A percentile compares a stretch with the other conserved stretches of the same genome.
Conservation (phyloP, 176 grass and related monocot genomes). For the Carex parvula region DNA sequence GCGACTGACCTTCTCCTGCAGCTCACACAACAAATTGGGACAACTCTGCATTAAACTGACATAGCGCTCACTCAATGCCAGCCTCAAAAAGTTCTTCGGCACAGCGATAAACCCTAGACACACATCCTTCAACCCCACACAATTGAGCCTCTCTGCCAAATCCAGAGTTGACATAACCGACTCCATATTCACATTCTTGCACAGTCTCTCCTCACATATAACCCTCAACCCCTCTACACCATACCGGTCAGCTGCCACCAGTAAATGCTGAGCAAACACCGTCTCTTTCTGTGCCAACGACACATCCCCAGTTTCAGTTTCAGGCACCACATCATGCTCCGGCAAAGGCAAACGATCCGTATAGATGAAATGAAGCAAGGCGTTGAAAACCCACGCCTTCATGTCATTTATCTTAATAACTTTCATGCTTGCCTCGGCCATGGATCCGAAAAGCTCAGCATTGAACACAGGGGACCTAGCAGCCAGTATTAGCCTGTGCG, state of each 20-base stretch:
- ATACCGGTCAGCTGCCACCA: constrained; percentile 41
- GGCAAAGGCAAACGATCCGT: constrained; percentile 34
- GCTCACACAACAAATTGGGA: constrained; percentile 17
- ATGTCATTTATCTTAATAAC: constrained; percentile 18
- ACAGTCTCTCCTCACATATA: constrained; percentile 35
- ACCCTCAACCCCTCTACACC: constrained; percentile 46
- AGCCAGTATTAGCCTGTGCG: constrained; percentile 13
- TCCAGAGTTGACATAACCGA: constrained; percentile 30
- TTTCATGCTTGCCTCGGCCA: not conserved
- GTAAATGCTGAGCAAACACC: constrained; percentile 25
- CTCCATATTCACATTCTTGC: constrained; percentile 25
- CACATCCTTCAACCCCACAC: constrained; percentile 35
- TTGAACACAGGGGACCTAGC: constrained; percentile 36
- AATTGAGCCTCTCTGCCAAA: constrained; percentile 46
- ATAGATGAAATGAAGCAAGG: constrained; percentile 51
- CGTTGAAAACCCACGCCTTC: constrained; percentile 17
- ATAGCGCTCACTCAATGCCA: constrained; percentile 19
- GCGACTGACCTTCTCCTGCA: constrained; percentile 12
- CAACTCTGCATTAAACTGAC: not conserved
- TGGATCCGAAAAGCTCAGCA: constrained; percentile 31
- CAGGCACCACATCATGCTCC: not conserved
- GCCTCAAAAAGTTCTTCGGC: constrained; percentile 36
- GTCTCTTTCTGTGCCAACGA: not conserved
- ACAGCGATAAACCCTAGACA: constrained; percentile 41
- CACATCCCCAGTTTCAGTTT: not conserved